These are phyloP conservation scores for Cyclotella atomus DNA, from an alignment of 108 stramenopile genomes.

Conservation along the genomic window DNA sequence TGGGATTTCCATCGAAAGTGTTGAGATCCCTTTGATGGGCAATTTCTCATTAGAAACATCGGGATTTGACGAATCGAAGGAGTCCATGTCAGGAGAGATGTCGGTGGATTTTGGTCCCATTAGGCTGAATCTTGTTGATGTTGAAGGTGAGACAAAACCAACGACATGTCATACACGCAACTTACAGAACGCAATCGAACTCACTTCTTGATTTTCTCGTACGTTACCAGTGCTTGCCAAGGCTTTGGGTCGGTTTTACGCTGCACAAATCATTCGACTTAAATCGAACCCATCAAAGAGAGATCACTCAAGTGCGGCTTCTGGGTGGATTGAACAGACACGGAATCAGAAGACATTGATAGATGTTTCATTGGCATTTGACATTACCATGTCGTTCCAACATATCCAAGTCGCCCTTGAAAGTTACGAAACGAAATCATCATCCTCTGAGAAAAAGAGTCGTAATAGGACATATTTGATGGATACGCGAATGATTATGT, in stretches of 20 bases:
- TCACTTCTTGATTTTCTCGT: not conserved
- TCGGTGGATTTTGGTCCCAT: slow-evolving; percentile 58
- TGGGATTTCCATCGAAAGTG: slow-evolving; percentile 16
- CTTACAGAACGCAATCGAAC: too few relatives aligned
- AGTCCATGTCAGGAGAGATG: slow-evolving; percentile 14
- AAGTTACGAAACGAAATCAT: slow-evolving; percentile 55
- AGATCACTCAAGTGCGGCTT: too few relatives aligned
- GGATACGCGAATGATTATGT: slow-evolving; percentile 4
- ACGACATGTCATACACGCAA: too few relatives aligned
- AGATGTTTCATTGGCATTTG: slow-evolving; percentile 21
- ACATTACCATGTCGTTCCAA: slow-evolving; percentile 54
- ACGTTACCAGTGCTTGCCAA: slow-evolving; percentile 18
- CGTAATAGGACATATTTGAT: slow-evolving; percentile 28
- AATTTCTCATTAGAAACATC: not conserved
- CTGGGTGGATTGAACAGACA: too few relatives aligned
- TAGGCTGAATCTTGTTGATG: slow-evolving; percentile 75
- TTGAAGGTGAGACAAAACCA: slow-evolving; percentile 28
- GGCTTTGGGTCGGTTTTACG: slow-evolving; percentile 30
- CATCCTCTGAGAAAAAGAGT: slow-evolving; percentile 45
- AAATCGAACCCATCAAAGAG: slow-evolving; percentile 8
- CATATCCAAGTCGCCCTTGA: slow-evolving; percentile 77
- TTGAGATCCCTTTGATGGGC: slow-evolving; percentile 7
- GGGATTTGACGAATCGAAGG: not conserved
- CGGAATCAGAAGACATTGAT: too few relatives aligned
- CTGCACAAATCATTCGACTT: slow-evolving; percentile 19